Conservation (phyloP, 2,329 filamentous ascomycete species). For the Albifimbria verrucaria region DNA sequence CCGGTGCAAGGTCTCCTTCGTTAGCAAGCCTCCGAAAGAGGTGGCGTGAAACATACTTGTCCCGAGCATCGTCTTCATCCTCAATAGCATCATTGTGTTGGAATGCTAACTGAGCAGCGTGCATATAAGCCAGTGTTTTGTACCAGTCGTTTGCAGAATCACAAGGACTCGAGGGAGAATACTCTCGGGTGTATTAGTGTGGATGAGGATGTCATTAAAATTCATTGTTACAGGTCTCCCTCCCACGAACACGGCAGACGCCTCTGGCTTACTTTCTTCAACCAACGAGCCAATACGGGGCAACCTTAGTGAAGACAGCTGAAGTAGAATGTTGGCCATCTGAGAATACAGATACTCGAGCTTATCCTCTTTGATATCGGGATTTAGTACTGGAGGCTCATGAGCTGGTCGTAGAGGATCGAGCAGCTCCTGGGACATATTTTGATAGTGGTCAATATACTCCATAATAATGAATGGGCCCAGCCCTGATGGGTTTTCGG, state of each 20-base stretch:
- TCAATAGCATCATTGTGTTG: conserved; percentile 33
- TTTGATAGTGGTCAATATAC: conserved; percentile 25
- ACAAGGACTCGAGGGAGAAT: conserved; percentile 24
- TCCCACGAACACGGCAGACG: conserved; percentile 20
- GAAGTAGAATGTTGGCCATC: conserved; percentile 38
- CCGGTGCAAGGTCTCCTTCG: conserved; percentile 7
- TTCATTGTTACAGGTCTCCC: conserved; percentile 33
- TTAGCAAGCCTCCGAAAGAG: conserved; percentile 26
- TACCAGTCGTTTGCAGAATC: conserved; percentile 28
- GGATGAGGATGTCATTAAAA: conserved; percentile 33
- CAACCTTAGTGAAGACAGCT: conserved; percentile 32
- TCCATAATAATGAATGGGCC: conserved; percentile 37
- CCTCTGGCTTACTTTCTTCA: conserved; percentile 17
- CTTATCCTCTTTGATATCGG: conserved; percentile 26
- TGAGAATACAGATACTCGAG: conserved; percentile 33
- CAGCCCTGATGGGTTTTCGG: conserved; percentile 27
- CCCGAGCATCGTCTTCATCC: conserved; percentile 16
- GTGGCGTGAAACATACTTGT: conserved; percentile 27
- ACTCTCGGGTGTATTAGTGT: conserved; percentile 15
- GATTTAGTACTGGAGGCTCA: conserved; percentile 28
- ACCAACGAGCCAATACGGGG: conserved; percentile 33
- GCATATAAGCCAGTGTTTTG: conserved; percentile 31
- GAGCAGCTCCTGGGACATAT: conserved; percentile 24
- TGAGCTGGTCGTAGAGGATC: conserved; percentile 17
- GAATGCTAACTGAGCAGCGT: conserved; percentile 33